These are phyloP conservation scores for Pleurotus platypus DNA, from an alignment of 768 basidiomycete species.

Conservation along the genomic window DNA sequence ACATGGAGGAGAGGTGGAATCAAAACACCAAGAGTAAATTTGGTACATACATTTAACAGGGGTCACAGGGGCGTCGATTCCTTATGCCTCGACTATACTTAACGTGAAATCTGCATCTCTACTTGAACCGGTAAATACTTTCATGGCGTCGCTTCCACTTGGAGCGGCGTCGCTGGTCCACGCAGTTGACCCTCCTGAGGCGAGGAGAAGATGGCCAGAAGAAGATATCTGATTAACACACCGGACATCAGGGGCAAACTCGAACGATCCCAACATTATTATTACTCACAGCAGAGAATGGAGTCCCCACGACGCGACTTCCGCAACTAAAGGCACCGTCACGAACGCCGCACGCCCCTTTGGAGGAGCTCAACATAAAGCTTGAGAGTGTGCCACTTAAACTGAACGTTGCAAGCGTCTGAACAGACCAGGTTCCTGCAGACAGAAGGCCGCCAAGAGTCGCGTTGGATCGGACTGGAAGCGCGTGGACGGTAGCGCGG, in stretches of 20 bases:
- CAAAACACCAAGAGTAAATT: no score
- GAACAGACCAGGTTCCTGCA: slow-evolving; percentile 56
- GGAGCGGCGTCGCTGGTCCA: slow-evolving; percentile 51
- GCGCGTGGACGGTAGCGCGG: slow-evolving; percentile 43
- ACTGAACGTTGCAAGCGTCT: slow-evolving; percentile 55
- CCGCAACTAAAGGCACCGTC: slow-evolving; percentile 46
- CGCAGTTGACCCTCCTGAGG: slow-evolving; percentile 45
- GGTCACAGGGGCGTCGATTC: no score
- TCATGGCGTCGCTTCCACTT: slow-evolving; percentile 41
- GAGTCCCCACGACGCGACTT: slow-evolving; percentile 40
- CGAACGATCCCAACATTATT: background rate
- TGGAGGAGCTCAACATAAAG: slow-evolving; percentile 57
- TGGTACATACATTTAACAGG: no score
- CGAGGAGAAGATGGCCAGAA: slow-evolving; percentile 42
- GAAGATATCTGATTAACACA: slow-evolving; percentile 35
- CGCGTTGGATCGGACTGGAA: slow-evolving; percentile 23
- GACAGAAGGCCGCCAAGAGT: slow-evolving; percentile 50
- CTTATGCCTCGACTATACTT: slow-evolving; percentile 24
- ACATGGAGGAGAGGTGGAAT: no score
- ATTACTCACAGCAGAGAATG: slow-evolving; percentile 49
- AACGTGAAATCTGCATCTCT: slow-evolving; percentile 33
- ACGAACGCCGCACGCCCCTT: slow-evolving; percentile 52
- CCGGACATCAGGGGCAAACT: slow-evolving; percentile 3
- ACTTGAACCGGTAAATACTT: slow-evolving; percentile 32
- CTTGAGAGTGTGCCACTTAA: slow-evolving; percentile 40